Percentiles rank a stretch among this genome's conserved stretches.
These are phyloP conservation scores for Boletales sp. DNA, from an alignment of 768 basidiomycete genomes.

Conservation along the genomic window DNA sequence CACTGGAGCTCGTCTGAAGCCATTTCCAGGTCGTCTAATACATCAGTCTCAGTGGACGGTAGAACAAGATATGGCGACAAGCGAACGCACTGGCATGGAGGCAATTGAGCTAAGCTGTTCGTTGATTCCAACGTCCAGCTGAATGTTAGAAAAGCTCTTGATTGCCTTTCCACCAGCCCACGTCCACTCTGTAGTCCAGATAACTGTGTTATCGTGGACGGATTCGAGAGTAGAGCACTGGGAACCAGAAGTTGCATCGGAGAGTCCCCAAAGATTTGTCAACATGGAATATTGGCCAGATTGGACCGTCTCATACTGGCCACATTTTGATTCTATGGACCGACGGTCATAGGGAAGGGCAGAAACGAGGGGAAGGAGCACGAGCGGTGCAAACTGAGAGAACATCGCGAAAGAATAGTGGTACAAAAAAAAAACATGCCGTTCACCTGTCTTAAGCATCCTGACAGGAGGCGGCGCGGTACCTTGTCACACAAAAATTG, in stretches of 20 bases:
- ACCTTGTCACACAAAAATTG: background rate
- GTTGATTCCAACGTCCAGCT: conserved; percentile 49
- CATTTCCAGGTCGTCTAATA: conserved; percentile 53
- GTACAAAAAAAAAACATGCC: background rate
- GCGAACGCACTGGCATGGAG: conserved; percentile 49
- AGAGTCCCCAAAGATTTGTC: conserved; percentile 45
- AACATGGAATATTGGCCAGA: conserved; percentile 47
- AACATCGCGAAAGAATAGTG: conserved; percentile 7
- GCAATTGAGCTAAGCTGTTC: conserved; percentile 50
- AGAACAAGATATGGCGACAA: background rate
- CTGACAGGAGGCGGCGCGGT: background rate
- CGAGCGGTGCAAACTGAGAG: conserved; percentile 9
- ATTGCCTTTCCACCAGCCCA: conserved; percentile 52
- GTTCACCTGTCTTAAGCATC: conserved; percentile 8
- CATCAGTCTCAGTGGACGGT: background rate
- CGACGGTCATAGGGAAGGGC: conserved; percentile 1
- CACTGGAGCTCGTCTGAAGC: conserved; percentile 42
- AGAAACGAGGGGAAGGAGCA: conserved; percentile 21
- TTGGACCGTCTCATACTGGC: conserved; percentile 49
- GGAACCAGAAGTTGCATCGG: conserved; percentile 42
- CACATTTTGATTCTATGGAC: conserved; percentile 23
- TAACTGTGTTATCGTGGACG: conserved; percentile 38
- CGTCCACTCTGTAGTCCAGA: conserved; percentile 51
- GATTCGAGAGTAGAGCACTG: conserved; percentile 49
- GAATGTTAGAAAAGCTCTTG: conserved; percentile 62